Conservation (phyloP, 2,329 filamentous ascomycete genomes). For the Ceratocystiopsis sp. region DNA sequence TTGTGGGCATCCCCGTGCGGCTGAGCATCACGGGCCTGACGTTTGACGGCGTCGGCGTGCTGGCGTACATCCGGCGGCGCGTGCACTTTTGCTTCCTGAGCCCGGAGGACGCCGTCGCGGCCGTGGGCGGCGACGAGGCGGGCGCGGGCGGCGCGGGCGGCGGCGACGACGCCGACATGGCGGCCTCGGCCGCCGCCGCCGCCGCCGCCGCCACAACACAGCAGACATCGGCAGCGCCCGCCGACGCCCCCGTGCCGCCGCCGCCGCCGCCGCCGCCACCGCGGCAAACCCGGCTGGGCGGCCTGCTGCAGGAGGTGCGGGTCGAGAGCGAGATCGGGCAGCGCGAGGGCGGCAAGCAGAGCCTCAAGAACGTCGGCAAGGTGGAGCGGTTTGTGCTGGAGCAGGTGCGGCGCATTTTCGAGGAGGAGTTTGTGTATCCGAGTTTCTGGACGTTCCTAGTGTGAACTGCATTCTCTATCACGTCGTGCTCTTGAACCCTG, state of each 20-base stretch:
- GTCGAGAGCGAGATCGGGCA: slow-evolving; percentile 97
- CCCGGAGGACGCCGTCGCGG: slow-evolving; percentile 71
- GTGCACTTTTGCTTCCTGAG: slow-evolving; percentile 91
- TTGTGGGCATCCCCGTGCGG: slow-evolving; percentile 87
- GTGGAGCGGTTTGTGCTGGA: slow-evolving; percentile 95
- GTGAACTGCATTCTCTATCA: slow-evolving; percentile 17
- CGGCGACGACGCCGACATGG: slow-evolving; percentile 7
- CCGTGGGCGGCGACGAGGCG: slow-evolving; percentile 36
- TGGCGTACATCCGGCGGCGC: slow-evolving; percentile 77
- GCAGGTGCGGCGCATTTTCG: slow-evolving; percentile 90
- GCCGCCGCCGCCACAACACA: slow-evolving; percentile 5
- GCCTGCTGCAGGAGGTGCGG: slow-evolving; percentile 76
- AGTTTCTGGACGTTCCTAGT: slow-evolving; percentile 97
- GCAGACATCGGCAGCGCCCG: slow-evolving; percentile 8
- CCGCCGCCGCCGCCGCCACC: slow-evolving; percentile 7
- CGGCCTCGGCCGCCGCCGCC: too few relatives aligned
- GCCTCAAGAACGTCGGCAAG: slow-evolving; percentile 95
- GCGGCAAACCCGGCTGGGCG: slow-evolving; percentile 35
- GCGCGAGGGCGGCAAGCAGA: slow-evolving; percentile 80
- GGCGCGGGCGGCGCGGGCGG: slow-evolving; percentile 21
- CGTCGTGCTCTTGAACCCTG: too few relatives aligned
- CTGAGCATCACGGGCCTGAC: slow-evolving; percentile 88
- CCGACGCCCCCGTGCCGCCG: slow-evolving; percentile 6
- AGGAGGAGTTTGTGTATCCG: slow-evolving; percentile 96
- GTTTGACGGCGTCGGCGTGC: slow-evolving; percentile 85